phyloP scores from a whole-genome alignment of 352 stramenopile genomes.

The Globisporangium yorkense region DNA sequence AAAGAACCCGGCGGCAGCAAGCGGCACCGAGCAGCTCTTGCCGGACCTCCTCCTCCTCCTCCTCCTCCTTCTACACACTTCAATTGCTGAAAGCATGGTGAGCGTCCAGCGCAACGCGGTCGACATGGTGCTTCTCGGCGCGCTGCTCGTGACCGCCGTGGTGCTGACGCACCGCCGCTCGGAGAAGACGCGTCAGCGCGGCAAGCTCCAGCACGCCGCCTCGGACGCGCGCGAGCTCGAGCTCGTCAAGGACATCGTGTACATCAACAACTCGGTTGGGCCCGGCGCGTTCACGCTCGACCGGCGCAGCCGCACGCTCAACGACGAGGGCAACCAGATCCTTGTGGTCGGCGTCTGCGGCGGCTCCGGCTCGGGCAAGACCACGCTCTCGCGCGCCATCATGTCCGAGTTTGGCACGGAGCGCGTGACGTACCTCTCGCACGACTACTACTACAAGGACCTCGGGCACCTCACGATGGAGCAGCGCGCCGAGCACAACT shows the following conservation, averaged over 20 bases:
- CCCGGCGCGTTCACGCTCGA: slow-evolving; percentile 38
- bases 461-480: slow-evolving; percentile 83
- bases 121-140: slow-evolving; percentile 39
- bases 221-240: slow-evolving; percentile 59
- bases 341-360: slow-evolving; percentile 91
- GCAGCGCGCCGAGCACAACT: slow-evolving; percentile 91
- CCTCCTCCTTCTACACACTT: neutral
- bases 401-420: slow-evolving; percentile 84
- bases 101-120: slow-evolving; percentile 27
- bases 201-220: slow-evolving; percentile 36
- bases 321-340: slow-evolving; percentile 62
- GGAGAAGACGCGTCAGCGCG: slow-evolving; percentile 31
- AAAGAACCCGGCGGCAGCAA: slow-evolving; percentile 1
- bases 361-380: slow-evolving; percentile 90
- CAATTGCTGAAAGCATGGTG: slow-evolving; percentile 25
- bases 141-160: slow-evolving; percentile 41
- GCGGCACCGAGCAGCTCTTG: neutral
- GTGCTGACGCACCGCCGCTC: slow-evolving; percentile 38
- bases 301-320: slow-evolving; percentile 26
- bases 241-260: slow-evolving; percentile 81
- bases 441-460: slow-evolving; percentile 98
- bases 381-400: slow-evolving; percentile 87
- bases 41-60: neutral
- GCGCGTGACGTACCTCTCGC: slow-evolving; percentile 92
- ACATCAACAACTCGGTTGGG: slow-evolving; percentile 71